Percentiles rank a stretch among this genome's conserved stretches.
Evolutionary conservation across 2,329 filamentous ascomycete species (phyloP).

Genomic region (Colletotrichum coccodes): DNA sequence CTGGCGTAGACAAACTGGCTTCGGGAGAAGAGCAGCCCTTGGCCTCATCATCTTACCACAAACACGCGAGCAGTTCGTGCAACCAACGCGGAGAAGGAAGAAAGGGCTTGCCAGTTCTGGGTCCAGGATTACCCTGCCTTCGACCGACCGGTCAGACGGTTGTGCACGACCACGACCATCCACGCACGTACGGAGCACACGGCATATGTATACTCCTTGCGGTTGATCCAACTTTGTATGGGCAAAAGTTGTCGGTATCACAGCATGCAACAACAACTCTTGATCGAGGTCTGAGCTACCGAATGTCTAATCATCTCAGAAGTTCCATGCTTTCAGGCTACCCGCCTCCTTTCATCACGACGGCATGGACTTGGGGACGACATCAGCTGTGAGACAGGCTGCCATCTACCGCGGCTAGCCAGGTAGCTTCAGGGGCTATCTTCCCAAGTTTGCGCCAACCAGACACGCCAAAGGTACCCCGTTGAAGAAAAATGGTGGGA

Average conservation of each 20-base stretch:
- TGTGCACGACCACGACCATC: neutral
- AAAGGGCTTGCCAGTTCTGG: neutral
- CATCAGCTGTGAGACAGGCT: constrained; percentile 3
- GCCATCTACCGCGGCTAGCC: constrained; percentile 1
- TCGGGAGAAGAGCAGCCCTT: neutral
- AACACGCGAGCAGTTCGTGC: constrained; percentile 8
- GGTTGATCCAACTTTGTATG: neutral
- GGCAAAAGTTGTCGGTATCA: neutral
- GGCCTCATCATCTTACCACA: neutral
- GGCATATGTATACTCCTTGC: neutral
- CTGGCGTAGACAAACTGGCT: neutral
- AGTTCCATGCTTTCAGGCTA: neutral
- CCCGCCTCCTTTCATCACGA: neutral
- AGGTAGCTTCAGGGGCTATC: constrained; percentile 10
- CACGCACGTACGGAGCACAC: neutral
- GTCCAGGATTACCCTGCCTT: neutral
- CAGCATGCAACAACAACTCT: neutral
- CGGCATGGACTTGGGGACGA: neutral
- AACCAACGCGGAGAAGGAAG: neutral
- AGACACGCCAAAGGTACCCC: neutral
- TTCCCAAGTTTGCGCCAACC: neutral
- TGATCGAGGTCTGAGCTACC: neutral
- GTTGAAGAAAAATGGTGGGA: constrained; percentile 1
- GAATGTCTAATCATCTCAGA: neutral
- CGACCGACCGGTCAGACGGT: neutral